Conservation (phyloP, 2,329 filamentous ascomycete genomes). For the Diaporthe ilicicola region DNA sequence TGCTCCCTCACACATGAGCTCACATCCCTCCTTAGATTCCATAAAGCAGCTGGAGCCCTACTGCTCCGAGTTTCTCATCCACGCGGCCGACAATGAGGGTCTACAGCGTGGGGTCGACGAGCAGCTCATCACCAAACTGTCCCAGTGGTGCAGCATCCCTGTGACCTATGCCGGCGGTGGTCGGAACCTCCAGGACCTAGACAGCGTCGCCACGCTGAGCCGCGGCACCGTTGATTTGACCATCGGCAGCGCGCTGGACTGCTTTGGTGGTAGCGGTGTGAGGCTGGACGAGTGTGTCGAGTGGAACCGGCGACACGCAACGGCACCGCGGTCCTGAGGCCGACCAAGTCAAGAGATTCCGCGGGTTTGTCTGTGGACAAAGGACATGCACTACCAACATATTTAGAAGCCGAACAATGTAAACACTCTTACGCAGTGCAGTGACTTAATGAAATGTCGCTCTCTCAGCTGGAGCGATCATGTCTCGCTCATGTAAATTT, state of each 20-base stretch:
- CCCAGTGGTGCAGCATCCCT: slow-evolving; percentile 88
- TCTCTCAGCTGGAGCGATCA: neutral
- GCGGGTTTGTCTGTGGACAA: too few relatives aligned
- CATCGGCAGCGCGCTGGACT: slow-evolving; percentile 94
- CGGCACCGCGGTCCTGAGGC: slow-evolving; percentile 15
- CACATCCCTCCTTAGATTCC: slow-evolving; percentile 64
- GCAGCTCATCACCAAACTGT: slow-evolving; percentile 77
- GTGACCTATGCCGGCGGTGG: slow-evolving; percentile 98
- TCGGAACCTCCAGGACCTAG: slow-evolving; percentile 80
- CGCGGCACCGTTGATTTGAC: slow-evolving; percentile 87
- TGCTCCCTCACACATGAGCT: neutral
- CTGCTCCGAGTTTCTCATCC: slow-evolving; percentile 96
- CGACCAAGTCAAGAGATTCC: too few relatives aligned
- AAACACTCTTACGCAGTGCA: neutral
- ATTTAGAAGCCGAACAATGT: neutral
- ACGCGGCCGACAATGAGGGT: slow-evolving; percentile 96
- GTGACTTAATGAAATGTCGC: slow-evolving; percentile 3
- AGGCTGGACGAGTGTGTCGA: slow-evolving; percentile 87
- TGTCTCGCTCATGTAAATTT: slow-evolving; percentile 8
- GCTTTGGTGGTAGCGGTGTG: slow-evolving; percentile 90
- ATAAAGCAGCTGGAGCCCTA: slow-evolving; percentile 86
- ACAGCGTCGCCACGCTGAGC: slow-evolving; percentile 82
- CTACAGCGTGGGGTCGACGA: slow-evolving; percentile 92
- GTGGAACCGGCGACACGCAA: slow-evolving; percentile 74
- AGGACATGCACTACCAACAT: neutral